Conservation (phyloP, 176 grass and related monocot species). For the Saccharum officinarum region DNA sequence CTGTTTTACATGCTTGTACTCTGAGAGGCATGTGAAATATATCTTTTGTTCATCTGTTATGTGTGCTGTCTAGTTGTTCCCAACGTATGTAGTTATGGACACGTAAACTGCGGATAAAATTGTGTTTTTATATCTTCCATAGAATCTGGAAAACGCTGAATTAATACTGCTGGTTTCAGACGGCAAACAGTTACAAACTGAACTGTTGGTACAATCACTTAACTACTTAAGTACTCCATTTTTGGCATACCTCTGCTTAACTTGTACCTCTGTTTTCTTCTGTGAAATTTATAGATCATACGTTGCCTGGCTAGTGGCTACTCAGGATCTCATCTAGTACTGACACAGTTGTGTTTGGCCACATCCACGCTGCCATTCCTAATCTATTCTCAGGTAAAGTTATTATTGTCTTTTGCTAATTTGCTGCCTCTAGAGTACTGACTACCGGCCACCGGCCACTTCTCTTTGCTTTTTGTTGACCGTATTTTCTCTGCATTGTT, state of each 20-base stretch:
- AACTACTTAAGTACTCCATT: too few species aligned
- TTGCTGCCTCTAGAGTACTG: too few species aligned
- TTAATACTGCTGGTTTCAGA: background rate
- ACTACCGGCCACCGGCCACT: too few species aligned
- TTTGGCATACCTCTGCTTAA: background rate
- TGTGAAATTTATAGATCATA: too few species aligned
- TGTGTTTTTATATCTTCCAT: background rate
- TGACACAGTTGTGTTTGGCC: background rate
- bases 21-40: slow-evolving; percentile 12
- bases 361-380: background rate
- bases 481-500: background rate
- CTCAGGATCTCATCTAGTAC: too few species aligned
- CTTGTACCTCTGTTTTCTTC: too few species aligned
- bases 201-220: background rate
- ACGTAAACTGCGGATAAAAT: background rate
- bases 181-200: background rate
- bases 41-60: slow-evolving; percentile 8
- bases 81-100: background rate
- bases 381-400: too few species aligned
- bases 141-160: too few species aligned
- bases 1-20: background rate
- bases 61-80: slow-evolving; percentile 5
- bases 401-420: too few species aligned
- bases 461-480: background rate
- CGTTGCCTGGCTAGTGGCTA: too few species aligned